Base-by-base conservation (phyloP, 768 basidiomycete genomes). In the Candolleomyces efflorescens region DNA sequence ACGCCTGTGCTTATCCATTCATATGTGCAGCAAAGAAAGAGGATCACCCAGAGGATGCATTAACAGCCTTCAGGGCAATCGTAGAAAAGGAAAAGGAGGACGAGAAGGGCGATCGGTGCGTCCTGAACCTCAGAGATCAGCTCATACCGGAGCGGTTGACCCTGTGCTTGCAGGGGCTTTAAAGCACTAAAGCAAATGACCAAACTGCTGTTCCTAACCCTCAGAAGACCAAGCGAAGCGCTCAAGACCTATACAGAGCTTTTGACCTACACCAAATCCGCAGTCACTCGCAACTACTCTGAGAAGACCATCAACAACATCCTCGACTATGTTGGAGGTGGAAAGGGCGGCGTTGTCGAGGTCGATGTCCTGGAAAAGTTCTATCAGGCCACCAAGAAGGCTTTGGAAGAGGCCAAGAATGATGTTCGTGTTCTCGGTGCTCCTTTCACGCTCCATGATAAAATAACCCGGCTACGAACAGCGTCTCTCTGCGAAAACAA, bases 231-330 rank as follows among this genome's bases (percentile, higher is more conserved):
- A 20, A 79, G 81, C 47, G 90, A 95, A 52, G 97, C 97, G 0
- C 74, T 98, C 58, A 75, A 82, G 68, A 89, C 94, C 7, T 99
- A 99, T 69, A 87, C 77, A 18, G 83, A 88, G 63, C 81, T 99
- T 4, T 77, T 99, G 54, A 86, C 89, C 0, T 98, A 98, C 73
- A 98, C 95, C 12, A 98, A 96, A 71, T 93, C 91, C 13, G 91
- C 92, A 2, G 93, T 97, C 18, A 97, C 94, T 3, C 84, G 94
- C 32, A 96, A 96, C 69, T 92, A 96, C 67, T 94, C 96, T 11
- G 97, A 99, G 72, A 99, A 98, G 78, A 90, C 92, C 17, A 99
- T 99, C 78, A 99, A 99, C 69, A 91, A 92, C 56, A 97, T 99
- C 62, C 78, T 99, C 62, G 97, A 99, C 71, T 98, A 98, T 64